Evolutionary conservation across 1,139 yeast genomes (phyloP).

Genomic region (Yamadazyma dushanensis): DNA sequence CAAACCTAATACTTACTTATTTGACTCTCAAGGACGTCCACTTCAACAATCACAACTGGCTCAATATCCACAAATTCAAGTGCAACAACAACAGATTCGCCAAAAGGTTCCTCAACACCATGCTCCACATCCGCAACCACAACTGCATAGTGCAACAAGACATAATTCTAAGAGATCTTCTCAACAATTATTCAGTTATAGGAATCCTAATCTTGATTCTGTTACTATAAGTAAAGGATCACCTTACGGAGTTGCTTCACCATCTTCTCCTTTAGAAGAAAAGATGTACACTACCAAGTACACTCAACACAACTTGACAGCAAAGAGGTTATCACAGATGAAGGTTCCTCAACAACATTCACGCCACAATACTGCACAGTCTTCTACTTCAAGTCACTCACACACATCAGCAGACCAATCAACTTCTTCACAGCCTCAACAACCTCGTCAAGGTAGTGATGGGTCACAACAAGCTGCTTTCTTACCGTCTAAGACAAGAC

Average conservation of each 20-base stretch:
- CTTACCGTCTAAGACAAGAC: too few species aligned
- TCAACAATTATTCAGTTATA: slow-evolving; percentile 16
- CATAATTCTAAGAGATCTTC: slow-evolving; percentile 12
- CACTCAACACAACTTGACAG: slow-evolving; percentile 19
- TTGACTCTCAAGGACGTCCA: not conserved
- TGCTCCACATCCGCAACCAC: slow-evolving; percentile 2
- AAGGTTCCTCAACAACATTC: slow-evolving; percentile 9
- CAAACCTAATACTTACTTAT: not conserved
- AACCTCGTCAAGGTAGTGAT: not conserved
- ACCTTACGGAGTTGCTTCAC: slow-evolving; percentile 18
- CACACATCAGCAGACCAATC: not conserved
- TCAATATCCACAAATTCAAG: not conserved
- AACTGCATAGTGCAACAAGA: slow-evolving; percentile 2
- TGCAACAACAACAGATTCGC: not conserved
- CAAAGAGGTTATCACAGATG: slow-evolving; percentile 20
- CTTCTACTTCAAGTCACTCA: not conserved
- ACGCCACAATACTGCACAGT: not conserved
- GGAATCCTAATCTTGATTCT: slow-evolving; percentile 15
- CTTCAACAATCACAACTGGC: not conserved
- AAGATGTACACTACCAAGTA: slow-evolving; percentile 18
- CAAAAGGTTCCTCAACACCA: not conserved
- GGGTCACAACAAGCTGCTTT: not conserved
- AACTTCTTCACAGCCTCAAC: not conserved
- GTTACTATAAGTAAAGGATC: slow-evolving; percentile 14
- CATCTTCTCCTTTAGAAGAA: slow-evolving; percentile 17